These are phyloP conservation scores for Moelleriella libera DNA, from an alignment of 2,329 filamentous ascomycete genomes.

Conservation along the genomic window DNA sequence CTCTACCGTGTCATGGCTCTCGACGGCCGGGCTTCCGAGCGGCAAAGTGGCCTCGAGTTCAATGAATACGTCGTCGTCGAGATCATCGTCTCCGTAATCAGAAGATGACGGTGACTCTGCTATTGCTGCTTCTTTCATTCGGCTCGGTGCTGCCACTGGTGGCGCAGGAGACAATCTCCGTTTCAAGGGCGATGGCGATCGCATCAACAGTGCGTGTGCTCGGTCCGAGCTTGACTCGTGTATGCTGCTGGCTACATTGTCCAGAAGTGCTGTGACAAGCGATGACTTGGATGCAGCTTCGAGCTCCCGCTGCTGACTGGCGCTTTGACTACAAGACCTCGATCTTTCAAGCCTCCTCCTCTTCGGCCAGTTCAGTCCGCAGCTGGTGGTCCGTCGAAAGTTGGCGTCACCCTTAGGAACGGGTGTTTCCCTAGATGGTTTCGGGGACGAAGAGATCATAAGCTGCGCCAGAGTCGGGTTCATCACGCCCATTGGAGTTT, in stretches of 20 bases:
- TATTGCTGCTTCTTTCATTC: constrained; percentile 5
- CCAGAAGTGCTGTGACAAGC: constrained; percentile 48
- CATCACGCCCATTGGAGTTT: constrained; percentile 27
- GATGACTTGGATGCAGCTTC: constrained; percentile 40
- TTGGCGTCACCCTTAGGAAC: constrained; percentile 25
- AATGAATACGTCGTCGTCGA: constrained; percentile 46
- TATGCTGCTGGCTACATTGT: constrained; percentile 46
- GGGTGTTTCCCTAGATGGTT: constrained; percentile 31
- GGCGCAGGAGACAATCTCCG: constrained; percentile 12
- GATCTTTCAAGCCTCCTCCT: constrained; percentile 43
- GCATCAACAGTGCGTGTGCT: constrained; percentile 13
- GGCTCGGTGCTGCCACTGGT: constrained; percentile 6
- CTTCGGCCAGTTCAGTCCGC: constrained; percentile 59
- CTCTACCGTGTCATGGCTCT: constrained; percentile 15
- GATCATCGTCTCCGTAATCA: constrained; percentile 41
- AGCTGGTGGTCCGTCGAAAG: constrained; percentile 53
- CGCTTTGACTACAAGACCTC: constrained; percentile 19
- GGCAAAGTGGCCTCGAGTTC: constrained; percentile 32
- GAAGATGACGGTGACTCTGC: constrained; percentile 15
- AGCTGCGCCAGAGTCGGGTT: constrained; percentile 50
- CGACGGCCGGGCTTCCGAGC: constrained; percentile 5
- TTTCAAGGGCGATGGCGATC: constrained; percentile 31
- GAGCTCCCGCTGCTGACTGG: constrained; percentile 21
- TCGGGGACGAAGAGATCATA: constrained; percentile 58
- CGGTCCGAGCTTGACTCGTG: constrained; percentile 24